Conservation (phyloP, 257 asterid species). For the Cruciata laevipes region DNA sequence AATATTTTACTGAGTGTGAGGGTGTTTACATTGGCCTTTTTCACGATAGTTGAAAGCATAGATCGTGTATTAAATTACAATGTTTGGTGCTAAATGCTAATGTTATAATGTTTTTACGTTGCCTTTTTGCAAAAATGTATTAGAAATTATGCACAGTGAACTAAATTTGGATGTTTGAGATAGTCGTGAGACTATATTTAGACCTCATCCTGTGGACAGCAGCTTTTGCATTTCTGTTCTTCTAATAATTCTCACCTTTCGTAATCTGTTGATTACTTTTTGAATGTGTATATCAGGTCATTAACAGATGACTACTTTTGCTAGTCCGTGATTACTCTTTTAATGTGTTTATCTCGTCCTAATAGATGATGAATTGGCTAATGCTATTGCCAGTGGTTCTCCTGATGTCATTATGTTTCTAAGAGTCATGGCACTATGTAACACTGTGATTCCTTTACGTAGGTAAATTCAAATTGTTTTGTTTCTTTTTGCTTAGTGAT, state of each 20-base stretch:
- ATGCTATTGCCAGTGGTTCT: slow-evolving; percentile 64
- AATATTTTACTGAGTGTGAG: neutral
- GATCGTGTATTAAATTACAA: neutral
- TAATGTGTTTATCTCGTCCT: slow-evolving; percentile 11
- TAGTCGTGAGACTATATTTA: neutral
- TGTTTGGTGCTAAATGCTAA: neutral
- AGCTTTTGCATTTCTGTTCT: neutral
- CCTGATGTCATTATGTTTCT: slow-evolving; percentile 67
- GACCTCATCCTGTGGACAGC: neutral
- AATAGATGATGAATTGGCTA: slow-evolving; percentile 63
- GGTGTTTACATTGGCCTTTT: neutral
- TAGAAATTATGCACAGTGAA: neutral
- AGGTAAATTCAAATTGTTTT: slow-evolving; percentile 35
- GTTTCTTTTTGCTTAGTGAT: slow-evolving; percentile 21
- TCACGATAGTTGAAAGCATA: neutral
- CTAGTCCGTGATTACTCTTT: neutral
- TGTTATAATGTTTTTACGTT: neutral
- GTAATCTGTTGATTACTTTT: too few species aligned
- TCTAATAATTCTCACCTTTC: neutral
- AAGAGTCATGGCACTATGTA: slow-evolving; percentile 89
- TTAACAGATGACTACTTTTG: too few species aligned
- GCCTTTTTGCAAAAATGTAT: too few species aligned
- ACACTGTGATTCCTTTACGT: slow-evolving; percentile 83
- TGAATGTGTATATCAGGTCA: too few species aligned
- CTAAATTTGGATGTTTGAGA: neutral